Percentiles rank a stretch among this genome's conserved stretches.
These are phyloP conservation scores for Xylaria sp. DNA, from an alignment of 2,329 filamentous ascomycete genomes.

Conservation along the genomic window DNA sequence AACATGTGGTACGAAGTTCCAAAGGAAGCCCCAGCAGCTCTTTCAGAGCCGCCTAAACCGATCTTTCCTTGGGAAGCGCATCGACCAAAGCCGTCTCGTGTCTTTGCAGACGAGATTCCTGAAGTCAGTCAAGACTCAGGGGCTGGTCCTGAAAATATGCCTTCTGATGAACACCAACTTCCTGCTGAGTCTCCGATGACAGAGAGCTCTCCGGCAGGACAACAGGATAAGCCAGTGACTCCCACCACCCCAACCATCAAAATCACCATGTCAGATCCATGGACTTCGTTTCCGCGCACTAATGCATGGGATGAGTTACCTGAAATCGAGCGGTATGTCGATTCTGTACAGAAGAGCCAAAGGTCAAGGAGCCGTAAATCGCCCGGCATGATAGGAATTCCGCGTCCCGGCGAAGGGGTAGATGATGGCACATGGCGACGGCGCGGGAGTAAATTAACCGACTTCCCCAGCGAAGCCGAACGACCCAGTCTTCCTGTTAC, in stretches of 20 bases:
- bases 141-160: slow-evolving; percentile 25
- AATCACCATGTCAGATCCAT: slow-evolving; percentile 67
- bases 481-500: slow-evolving; percentile 91
- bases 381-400: slow-evolving; percentile 44
- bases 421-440: slow-evolving; percentile 49
- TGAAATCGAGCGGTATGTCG: slow-evolving; percentile 88
- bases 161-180: slow-evolving; percentile 38
- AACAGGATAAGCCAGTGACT: slow-evolving; percentile 58
- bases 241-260: slow-evolving; percentile 62
- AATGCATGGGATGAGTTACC: slow-evolving; percentile 96
- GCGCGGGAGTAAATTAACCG: slow-evolving; percentile 75
- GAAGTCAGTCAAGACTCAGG: slow-evolving; percentile 37
- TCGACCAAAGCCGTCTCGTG: slow-evolving; percentile 70
- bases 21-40: slow-evolving; percentile 65
- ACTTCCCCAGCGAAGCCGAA: slow-evolving; percentile 86
- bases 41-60: slow-evolving; percentile 67
- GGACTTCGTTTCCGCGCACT: slow-evolving; percentile 77
- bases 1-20: slow-evolving; percentile 92
- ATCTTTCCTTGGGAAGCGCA: slow-evolving; percentile 93
- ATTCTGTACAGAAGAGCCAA: slow-evolving; percentile 73
- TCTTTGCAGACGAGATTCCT: slow-evolving; percentile 69
- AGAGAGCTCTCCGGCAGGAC: slow-evolving; percentile 52
- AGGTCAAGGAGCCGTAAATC: slow-evolving; percentile 52
- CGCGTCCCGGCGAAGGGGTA: slow-evolving; percentile 46
- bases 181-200: slow-evolving; percentile 52